Evolutionary conservation across 768 basidiomycete genomes (phyloP).

Genomic region (Rhodotorula babjevae): DNA sequence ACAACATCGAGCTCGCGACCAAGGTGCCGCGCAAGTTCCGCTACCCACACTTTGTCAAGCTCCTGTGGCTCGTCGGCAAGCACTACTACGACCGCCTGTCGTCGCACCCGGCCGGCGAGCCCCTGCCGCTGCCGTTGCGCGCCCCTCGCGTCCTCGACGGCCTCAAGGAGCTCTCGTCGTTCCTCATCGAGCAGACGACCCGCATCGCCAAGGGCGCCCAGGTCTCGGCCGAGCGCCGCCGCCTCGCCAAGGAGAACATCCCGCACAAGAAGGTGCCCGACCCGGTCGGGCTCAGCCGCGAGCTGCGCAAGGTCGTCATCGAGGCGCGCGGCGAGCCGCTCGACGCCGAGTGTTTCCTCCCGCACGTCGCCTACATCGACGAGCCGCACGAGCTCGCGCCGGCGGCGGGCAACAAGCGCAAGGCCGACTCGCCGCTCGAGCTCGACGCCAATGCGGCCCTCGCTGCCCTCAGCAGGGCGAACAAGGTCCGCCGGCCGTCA

Average conservation of each 20-base stretch:
- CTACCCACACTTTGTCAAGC: conserved; percentile 64
- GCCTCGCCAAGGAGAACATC: conserved; percentile 39
- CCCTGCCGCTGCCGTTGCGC: conserved; percentile 7
- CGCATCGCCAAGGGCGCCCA: conserved; percentile 52
- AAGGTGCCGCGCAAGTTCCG: conserved; percentile 88
- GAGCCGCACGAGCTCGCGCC: neutral
- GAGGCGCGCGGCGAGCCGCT: conserved; percentile 25
- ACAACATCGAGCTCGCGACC: conserved; percentile 86
- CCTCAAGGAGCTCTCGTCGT: conserved; percentile 65
- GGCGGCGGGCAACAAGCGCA: conserved; percentile 20
- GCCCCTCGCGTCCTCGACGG: conserved; percentile 63
- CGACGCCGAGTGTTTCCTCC: conserved; percentile 21
- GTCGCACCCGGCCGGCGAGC: conserved; percentile 48
- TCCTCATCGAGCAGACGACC: conserved; percentile 71
- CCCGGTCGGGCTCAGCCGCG: conserved; percentile 26
- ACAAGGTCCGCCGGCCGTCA: conserved; percentile 13
- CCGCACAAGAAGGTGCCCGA: conserved; percentile 38
- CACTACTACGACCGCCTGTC: conserved; percentile 75
- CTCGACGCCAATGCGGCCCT: neutral
- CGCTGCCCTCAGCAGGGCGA: neutral
- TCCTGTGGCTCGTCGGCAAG: conserved; percentile 27
- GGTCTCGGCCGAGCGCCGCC: conserved; percentile 31
- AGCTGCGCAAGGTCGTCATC: conserved; percentile 31
- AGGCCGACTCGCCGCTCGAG: neutral
- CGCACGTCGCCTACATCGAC: conserved; percentile 4